Evolutionary conservation across 2,329 filamentous ascomycete genomes (phyloP).

Genomic region (Biscogniauxia marginata): DNA sequence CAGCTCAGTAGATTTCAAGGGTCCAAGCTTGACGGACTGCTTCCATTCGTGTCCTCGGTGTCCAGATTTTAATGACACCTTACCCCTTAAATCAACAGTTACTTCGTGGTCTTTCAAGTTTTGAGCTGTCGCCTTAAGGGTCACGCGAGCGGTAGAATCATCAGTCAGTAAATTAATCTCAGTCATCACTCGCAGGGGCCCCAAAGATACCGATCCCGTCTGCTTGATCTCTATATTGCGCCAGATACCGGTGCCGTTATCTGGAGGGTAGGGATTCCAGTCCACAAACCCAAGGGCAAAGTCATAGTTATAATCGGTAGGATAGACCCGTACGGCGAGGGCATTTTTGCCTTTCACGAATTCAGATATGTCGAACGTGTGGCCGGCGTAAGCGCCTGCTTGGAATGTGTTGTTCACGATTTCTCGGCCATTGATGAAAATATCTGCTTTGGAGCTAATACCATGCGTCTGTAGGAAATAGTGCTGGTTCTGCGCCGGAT

Average conservation of each 20-base stretch:
- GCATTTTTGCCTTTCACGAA: conserved; percentile 45
- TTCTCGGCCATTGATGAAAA: conserved; percentile 56
- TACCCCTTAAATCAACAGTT: conserved; percentile 35
- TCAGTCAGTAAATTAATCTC: conserved; percentile 35
- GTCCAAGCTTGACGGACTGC: conserved; percentile 35
- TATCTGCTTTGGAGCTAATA: conserved; percentile 58
- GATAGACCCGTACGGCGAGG: conserved; percentile 52
- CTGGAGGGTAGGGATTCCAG: conserved; percentile 61
- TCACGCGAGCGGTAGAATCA: conserved; percentile 34
- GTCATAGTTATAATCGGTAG: conserved; percentile 58
- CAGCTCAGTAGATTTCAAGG: conserved; percentile 39
- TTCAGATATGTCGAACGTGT: conserved; percentile 53
- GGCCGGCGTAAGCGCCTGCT: conserved; percentile 56
- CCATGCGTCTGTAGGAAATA: conserved; percentile 57
- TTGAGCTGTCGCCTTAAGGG: conserved; percentile 37
- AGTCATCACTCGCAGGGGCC: conserved; percentile 44
- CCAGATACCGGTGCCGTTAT: conserved; percentile 65
- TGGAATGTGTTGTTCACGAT: conserved; percentile 49
- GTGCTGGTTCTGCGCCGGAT: conserved; percentile 36
- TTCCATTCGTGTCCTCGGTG: conserved; percentile 27
- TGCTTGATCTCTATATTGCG: conserved; percentile 54
- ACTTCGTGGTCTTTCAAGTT: conserved; percentile 42
- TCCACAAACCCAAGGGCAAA: conserved; percentile 60
- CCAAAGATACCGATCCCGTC: conserved; percentile 50
- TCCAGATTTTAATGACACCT: conserved; percentile 34